These are phyloP conservation scores for Tolypocladium guangdongense DNA, from an alignment of 2,329 filamentous ascomycete genomes.

Conservation along the genomic window DNA sequence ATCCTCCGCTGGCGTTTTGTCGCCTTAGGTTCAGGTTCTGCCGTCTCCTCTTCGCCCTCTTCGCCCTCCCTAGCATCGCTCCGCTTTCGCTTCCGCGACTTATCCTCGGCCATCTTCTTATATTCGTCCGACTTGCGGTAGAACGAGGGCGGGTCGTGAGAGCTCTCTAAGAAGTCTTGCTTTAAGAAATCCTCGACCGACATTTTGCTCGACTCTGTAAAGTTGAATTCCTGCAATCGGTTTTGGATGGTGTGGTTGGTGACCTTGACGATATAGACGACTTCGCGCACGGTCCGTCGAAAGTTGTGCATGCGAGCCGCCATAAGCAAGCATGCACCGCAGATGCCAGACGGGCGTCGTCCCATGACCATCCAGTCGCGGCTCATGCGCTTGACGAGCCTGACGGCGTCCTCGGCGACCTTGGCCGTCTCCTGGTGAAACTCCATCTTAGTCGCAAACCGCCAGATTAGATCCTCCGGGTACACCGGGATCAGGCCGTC, in stretches of 20 bases:
- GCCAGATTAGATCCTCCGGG: conserved; percentile 80
- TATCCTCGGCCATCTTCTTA: conserved; percentile 39
- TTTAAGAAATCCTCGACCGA: conserved; percentile 79
- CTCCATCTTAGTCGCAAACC: conserved; percentile 85
- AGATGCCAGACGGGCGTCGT: conserved; percentile 84
- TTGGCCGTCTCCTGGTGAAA: conserved; percentile 73
- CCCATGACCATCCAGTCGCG: conserved; percentile 96
- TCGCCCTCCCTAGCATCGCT: conserved; percentile 15
- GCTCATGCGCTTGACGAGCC: conserved; percentile 86
- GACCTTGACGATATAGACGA: conserved; percentile 97
- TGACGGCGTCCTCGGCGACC: conserved; percentile 79
- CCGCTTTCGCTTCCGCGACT: conserved; percentile 35
- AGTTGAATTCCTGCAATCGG: conserved; percentile 83
- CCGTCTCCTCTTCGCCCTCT: conserved; percentile 5
- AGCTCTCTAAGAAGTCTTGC: conserved; percentile 59
- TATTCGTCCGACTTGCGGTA: conserved; percentile 55
- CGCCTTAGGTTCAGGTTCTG: not conserved
- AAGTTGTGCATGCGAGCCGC: conserved; percentile 98
- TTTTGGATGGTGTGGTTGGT: conserved; percentile 88
- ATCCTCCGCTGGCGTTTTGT: conserved; percentile 6
- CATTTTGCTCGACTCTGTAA: conserved; percentile 72
- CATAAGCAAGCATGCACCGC: conserved; percentile 86
- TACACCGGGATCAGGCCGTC: conserved; percentile 58
- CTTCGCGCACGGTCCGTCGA: conserved; percentile 79
- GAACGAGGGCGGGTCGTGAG: conserved; percentile 74